Conservation (phyloP, 352 stramenopile genomes). For the Pythium guiyangense region DNA sequence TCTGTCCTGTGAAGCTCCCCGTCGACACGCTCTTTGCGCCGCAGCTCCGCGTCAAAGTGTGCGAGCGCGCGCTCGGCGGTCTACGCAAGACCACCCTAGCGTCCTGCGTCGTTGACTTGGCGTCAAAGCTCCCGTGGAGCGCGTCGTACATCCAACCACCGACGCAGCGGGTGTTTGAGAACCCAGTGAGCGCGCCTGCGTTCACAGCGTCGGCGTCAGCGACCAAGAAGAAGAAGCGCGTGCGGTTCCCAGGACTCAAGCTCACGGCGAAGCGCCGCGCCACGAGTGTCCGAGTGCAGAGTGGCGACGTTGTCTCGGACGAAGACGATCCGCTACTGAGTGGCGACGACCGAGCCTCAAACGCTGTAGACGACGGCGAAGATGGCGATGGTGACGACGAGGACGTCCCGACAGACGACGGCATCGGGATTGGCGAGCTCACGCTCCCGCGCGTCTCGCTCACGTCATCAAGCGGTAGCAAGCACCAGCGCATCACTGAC, state of each 20-base stretch:
- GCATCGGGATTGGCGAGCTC: constrained; percentile 56
- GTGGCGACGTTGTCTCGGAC: constrained; percentile 2
- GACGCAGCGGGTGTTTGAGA: constrained; percentile 38
- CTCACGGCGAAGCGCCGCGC: not conserved
- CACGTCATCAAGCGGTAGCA: constrained; percentile 5
- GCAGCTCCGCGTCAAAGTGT: constrained; percentile 58
- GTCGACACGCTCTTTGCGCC: constrained; percentile 56
- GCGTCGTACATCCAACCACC: constrained; percentile 33
- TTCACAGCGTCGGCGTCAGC: not conserved
- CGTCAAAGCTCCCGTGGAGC: constrained; percentile 68
- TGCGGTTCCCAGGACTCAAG: constrained; percentile 2
- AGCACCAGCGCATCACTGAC: constrained; percentile 17
- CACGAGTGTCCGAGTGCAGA: no score
- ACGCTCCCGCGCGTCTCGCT: constrained; percentile 22
- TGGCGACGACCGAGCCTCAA: no score
- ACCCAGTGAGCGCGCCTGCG: constrained; percentile 15
- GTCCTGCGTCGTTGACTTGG: constrained; percentile 51
- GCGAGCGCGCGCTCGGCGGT: constrained; percentile 46
- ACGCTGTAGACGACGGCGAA: constrained; percentile 1
- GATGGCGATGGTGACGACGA: constrained; percentile 6
- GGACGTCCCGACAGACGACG: constrained; percentile 30
- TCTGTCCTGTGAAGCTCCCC: constrained; percentile 43
- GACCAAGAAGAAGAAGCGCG: not conserved
- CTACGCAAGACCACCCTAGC: constrained; percentile 51
- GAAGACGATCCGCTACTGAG: constrained; percentile 6